Evolutionary conservation across 2,329 filamentous ascomycete species (phyloP).

Genomic region (Apiospora marii): DNA sequence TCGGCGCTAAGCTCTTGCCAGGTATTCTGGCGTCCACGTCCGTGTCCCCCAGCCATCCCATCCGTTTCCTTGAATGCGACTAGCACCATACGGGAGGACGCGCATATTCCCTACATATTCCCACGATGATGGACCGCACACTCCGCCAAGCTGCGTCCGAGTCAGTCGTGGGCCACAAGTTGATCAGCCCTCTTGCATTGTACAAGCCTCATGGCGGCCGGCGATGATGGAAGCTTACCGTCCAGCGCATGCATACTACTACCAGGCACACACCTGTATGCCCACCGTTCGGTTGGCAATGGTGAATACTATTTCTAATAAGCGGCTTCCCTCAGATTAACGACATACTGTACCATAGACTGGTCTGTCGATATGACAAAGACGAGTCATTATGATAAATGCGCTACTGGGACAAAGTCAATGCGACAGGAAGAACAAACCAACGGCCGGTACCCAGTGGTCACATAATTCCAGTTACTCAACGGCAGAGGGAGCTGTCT

Average conservation of each 20-base stretch:
- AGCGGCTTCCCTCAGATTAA: constrained; percentile 18
- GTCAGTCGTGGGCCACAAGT: neutral
- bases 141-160: constrained; percentile 15
- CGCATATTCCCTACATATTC: constrained; percentile 19
- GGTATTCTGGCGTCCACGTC: constrained; percentile 31
- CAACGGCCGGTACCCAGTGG: constrained; percentile 4
- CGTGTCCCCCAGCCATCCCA: constrained; percentile 5
- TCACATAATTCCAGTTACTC: constrained; percentile 10
- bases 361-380: constrained; percentile 3
- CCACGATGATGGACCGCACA: constrained; percentile 16
- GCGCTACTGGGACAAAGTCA: neutral
- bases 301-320: neutral
- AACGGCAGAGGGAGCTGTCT: neutral
- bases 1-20: constrained; percentile 44
- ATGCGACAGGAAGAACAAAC: constrained; percentile 20
- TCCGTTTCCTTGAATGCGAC: constrained; percentile 16
- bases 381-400: constrained; percentile 21
- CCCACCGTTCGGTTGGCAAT: neutral
- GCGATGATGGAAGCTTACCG: neutral
- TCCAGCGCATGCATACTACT: neutral
- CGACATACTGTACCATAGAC: neutral
- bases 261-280: neutral
- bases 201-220: constrained; percentile 10
- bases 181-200: constrained; percentile 12
- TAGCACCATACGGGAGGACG: constrained; percentile 21